These are phyloP conservation scores for Coniosporium tulheliwenetii DNA, from an alignment of 2,329 filamentous ascomycete species.

Conservation along the genomic window DNA sequence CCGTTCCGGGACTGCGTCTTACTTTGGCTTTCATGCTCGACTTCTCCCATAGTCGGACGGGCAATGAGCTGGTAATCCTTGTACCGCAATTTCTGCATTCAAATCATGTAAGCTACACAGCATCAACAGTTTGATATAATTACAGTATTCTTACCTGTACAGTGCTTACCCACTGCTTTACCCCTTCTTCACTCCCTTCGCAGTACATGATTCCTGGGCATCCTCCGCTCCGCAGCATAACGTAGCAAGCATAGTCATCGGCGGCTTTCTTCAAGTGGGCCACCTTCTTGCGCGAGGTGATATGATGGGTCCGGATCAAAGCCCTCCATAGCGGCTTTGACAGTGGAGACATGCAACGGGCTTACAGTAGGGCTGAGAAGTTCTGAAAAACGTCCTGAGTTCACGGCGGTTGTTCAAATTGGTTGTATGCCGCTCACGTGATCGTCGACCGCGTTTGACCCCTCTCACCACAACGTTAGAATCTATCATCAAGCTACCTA, in stretches of 20 bases:
- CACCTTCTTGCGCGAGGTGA: conserved; percentile 65
- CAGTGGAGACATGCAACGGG: conserved; percentile 6
- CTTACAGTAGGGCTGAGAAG: too few species aligned
- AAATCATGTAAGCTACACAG: neutral
- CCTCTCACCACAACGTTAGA: too few species aligned
- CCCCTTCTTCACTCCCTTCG: conserved; percentile 40
- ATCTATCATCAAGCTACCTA: too few species aligned
- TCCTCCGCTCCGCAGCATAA: conserved; percentile 51
- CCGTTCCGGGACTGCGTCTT: conserved; percentile 13
- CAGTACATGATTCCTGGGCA: conserved; percentile 69
- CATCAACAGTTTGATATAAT: neutral
- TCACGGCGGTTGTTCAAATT: too few species aligned
- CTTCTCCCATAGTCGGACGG: conserved; percentile 29
- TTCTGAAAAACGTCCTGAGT: too few species aligned
- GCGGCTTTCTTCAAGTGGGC: conserved; percentile 48
- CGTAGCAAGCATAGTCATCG: conserved; percentile 42
- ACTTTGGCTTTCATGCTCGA: conserved; percentile 5
- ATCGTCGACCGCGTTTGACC: too few species aligned
- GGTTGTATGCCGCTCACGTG: too few species aligned
- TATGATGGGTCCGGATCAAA: conserved; percentile 65
- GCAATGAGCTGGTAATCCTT: conserved; percentile 55
- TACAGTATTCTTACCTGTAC: conserved; percentile 32
- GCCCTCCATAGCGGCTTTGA: conserved; percentile 29
- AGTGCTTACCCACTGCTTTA: conserved; percentile 47
- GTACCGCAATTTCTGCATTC: conserved; percentile 39